A percentile compares a stretch with the other conserved stretches of the same genome.
Conservation (phyloP, 1,284 basidiomycete genomes). For the Amylostereum areolatum region DNA sequence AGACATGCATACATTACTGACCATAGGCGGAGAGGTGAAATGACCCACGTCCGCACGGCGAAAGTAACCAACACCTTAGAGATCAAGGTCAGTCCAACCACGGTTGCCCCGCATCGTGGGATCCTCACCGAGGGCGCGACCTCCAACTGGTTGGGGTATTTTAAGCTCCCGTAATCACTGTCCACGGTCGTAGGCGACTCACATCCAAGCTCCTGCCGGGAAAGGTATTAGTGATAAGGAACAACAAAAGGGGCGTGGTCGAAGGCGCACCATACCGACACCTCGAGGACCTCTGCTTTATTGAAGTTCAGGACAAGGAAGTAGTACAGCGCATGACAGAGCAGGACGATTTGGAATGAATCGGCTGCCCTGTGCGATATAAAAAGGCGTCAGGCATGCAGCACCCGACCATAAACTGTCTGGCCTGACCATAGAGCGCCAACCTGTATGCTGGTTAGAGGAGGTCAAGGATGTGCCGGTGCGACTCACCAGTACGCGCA, state of each 20-base stretch:
- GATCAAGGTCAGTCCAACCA: not conserved
- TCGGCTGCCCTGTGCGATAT: constrained; percentile 1
- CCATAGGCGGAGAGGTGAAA: too few species aligned
- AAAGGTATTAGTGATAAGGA: too few species aligned
- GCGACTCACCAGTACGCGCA: constrained; percentile 1
- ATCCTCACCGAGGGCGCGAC: constrained; percentile 5
- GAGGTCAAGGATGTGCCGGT: not conserved
- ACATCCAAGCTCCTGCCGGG: constrained; percentile 6
- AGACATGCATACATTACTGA: not conserved
- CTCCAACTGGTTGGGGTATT: constrained; percentile 2
- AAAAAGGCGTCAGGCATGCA: too few species aligned
- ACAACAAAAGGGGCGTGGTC: too few species aligned
- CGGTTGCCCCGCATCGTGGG: too few species aligned
- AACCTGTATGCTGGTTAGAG: not conserved
- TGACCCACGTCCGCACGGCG: constrained; percentile 5
- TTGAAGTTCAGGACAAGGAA: constrained; percentile 4
- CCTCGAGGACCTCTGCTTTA: not conserved
- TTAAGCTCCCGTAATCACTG: too few species aligned
- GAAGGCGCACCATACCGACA: constrained; percentile 5
- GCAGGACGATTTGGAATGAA: constrained; percentile 5
- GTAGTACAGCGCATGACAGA: constrained; percentile 6
- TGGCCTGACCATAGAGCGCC: not conserved
- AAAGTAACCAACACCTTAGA: constrained; percentile 6
- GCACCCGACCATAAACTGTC: too few species aligned
- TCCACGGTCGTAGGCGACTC: not conserved